Evolutionary conservation across 257 asterid species (phyloP), one percentile per base, ranked within the genome.

Genomic region (Ophiorrhiza pumila): DNA sequence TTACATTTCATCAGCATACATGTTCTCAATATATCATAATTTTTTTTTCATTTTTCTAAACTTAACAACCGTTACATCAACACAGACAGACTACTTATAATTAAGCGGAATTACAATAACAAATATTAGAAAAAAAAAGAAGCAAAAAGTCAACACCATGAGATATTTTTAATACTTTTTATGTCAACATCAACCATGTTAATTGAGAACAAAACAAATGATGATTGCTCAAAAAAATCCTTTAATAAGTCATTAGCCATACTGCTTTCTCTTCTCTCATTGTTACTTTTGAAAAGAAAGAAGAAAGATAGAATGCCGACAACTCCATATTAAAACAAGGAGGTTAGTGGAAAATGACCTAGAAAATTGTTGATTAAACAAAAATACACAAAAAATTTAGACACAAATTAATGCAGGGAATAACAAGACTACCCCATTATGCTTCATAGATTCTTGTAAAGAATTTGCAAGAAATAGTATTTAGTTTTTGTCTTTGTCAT

Each of bases 341-440:
- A 55, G 55, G 31, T 55, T 55, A 70, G 74, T 70, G 74, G 74
- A 56, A 70, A 70, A 70, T 70, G 42, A 70, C 74, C 41, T 37
- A 14, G 65, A 25, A 55, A 32, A 55, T 37, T 39, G 65, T 25
- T 55, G n/a, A 32, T 39, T 55, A 41, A 39, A 39, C 18, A 39
- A 53, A 18, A 4, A 18, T 4, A 35, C 5, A 65, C 2, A 65
- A n/a, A 14, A 15, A 41, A 39, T 37, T 31, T 5, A 22, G 41
- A n/a, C 29, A 41, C 23, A 6, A 1, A 4, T 32, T 18, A 68
- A 4, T 3, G 47, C 20, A 12, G 2, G 32, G 5, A 25, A 7
- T 10, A 69, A 50, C 50, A 14, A 35, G 18, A 34, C 23, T 35
- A 32, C 49, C 62, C 73, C 27, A 50, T 50, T 34, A 20, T 42